A percentile compares a stretch with the other conserved stretches of the same genome.
phyloP scores from a whole-genome alignment of 805 yeast genomes.

The Kregervanrija delftensis region DNA sequence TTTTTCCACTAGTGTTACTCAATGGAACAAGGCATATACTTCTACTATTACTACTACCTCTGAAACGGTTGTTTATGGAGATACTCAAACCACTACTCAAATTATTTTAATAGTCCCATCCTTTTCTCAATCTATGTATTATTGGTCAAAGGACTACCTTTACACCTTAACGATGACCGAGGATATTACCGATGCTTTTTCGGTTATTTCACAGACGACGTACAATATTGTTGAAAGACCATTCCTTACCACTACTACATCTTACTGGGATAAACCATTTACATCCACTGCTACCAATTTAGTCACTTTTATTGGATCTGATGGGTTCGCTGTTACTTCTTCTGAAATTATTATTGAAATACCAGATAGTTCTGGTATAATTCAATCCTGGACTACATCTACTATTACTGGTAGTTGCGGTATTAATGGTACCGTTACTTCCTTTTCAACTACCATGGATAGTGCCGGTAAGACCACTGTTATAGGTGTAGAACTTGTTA shows the following conservation, averaged over 20 bases:
- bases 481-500: conserved; percentile 1
- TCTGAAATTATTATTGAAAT: conserved; percentile 2
- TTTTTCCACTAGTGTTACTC: not conserved
- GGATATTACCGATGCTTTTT: not conserved
- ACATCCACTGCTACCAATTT: conserved; percentile 2
- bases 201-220: conserved; percentile 1
- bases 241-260: conserved; percentile 1
- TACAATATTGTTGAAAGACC: conserved; percentile 2
- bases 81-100: not conserved
- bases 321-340: conserved; percentile 3
- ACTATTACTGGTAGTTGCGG: not conserved
- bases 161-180: not conserved
- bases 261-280: not conserved
- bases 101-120: conserved; percentile 6
- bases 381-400: conserved; percentile 1
- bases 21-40: conserved; percentile 2
- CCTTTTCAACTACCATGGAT: not conserved
- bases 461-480: not conserved
- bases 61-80: not conserved
- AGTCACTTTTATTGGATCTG: not conserved
- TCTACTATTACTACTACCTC: not conserved
- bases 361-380: not conserved
- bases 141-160: conserved; percentile 5
- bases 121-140: conserved; percentile 2
- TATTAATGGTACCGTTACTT: conserved; percentile 1